Evolutionary conservation across 1,284 basidiomycete species (phyloP), one percentile per base, ranked within the genome.

Genomic region (Blastosporella zonata): DNA sequence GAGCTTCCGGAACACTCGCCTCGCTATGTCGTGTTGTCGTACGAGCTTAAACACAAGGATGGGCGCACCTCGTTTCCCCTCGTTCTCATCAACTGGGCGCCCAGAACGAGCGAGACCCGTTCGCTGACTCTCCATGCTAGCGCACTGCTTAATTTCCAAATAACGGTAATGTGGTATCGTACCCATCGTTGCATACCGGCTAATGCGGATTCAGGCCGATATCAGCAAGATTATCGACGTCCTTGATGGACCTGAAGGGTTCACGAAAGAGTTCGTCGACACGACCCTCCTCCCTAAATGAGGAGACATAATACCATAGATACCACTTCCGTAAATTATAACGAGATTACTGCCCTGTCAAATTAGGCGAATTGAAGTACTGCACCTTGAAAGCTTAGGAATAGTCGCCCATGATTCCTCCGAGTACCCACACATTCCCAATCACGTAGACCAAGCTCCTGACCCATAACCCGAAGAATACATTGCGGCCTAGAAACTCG

Each of bases 1-100:
- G 95, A 96, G 62, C 76, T 97, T 5, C 94, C 94, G 0, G 92
- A 92, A 68, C 90, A 90, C 66, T 81, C 87, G 4, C 94, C 94
- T 8, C 80, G 94, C 58, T 97, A 93, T 64, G 81, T 97, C 39
- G 66, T 97, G 17, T 60, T 77, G 23, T 91, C 90, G 12, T 90
- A 95, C 61, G 87, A 91, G 61, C 77, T 94, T 18, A 76, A 78
- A 37, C 91, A 96, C 66, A 66, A 64, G 4, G 95, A 97, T 60
- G 94, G 94, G 2, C 78, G 95, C 29, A 84, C 78, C 52, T 93
- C 90, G 1, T 93, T 87, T 61, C 91, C 91, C 1, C 73, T 94
- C 12, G 82, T 91, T 2, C 73, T 95, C 44, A 72, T 96, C 66
- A 93, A 94, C 70, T 95, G 92, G 91, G 80, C 80, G 15, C 92